Evolutionary conservation across 805 yeast species (phyloP).

Genomic region (Candida maesae): DNA sequence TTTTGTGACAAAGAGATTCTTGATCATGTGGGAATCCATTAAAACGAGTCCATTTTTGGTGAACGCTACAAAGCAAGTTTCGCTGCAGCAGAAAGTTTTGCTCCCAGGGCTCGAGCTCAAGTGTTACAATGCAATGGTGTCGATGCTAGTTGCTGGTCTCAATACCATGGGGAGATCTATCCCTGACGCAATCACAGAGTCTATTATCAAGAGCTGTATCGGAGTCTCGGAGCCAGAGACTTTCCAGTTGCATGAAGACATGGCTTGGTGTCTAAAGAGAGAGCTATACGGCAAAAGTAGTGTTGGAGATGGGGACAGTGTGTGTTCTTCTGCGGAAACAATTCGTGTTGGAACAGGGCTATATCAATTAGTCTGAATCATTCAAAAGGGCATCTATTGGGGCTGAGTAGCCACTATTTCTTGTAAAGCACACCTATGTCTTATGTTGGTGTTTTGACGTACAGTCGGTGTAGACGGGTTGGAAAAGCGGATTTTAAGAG

Average conservation of each 20-base stretch:
- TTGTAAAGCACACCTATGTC: no score
- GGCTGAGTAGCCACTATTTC: no score
- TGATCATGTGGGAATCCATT: constrained; percentile 40
- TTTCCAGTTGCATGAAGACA: constrained; percentile 22
- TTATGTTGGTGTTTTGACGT: no score
- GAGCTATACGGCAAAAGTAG: constrained; percentile 15
- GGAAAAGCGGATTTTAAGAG: no score
- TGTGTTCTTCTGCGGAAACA: no score
- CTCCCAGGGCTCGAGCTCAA: constrained; percentile 24
- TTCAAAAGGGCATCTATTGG: neutral
- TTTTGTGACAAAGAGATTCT: constrained; percentile 44
- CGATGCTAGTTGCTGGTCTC: constrained; percentile 21
- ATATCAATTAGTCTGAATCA: constrained; percentile 3
- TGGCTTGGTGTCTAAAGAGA: constrained; percentile 25
- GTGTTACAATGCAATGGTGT: constrained; percentile 19
- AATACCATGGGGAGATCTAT: constrained; percentile 21
- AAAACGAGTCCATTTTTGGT: constrained; percentile 14
- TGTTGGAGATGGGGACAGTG: no score
- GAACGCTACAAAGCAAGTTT: constrained; percentile 9
- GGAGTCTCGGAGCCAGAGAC: constrained; percentile 16
- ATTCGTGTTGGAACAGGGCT: no score
- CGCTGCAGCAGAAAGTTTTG: constrained; percentile 10
- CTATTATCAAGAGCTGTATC: constrained; percentile 21
- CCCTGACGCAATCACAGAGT: constrained; percentile 22
- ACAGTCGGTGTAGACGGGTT: no score